These are phyloP conservation scores for Flaveria trinervia DNA, from an alignment of 129 eudicot species.

Conservation along the genomic window DNA sequence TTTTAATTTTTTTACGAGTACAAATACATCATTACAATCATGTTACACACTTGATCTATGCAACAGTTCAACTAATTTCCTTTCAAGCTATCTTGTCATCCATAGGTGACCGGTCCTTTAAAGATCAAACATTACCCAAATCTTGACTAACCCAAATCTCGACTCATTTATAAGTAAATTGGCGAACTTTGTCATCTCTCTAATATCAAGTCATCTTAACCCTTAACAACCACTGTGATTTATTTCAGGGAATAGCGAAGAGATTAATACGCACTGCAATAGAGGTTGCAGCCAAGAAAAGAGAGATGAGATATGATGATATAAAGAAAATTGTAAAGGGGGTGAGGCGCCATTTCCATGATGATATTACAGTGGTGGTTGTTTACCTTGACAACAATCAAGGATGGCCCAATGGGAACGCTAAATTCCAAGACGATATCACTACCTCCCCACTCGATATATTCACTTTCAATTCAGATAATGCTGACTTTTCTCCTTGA, in stretches of 20 bases:
- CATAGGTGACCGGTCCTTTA: neutral
- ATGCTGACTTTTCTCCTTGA: constrained; percentile 37
- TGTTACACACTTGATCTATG: neutral
- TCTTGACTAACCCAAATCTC: neutral
- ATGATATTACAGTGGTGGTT: constrained; percentile 75
- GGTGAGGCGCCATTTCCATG: constrained; percentile 72
- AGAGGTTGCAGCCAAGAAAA: constrained; percentile 59
- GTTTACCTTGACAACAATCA: constrained; percentile 54
- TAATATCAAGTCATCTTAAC: neutral
- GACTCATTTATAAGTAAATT: neutral
- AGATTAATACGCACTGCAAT: constrained; percentile 66
- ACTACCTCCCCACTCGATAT: constrained; percentile 60
- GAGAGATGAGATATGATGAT: constrained; percentile 65
- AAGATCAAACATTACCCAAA: neutral
- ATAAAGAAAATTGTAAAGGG: constrained; percentile 71
- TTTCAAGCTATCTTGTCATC: neutral
- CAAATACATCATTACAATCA: neutral
- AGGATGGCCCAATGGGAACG: constrained; percentile 40
- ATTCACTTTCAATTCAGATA: constrained; percentile 52
- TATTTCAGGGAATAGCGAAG: constrained; percentile 74
- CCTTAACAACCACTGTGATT: constrained; percentile 4
- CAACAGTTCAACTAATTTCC: neutral
- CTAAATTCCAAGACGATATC: constrained; percentile 38
- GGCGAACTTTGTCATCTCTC: no score
- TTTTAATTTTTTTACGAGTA: neutral